phyloP scores from a whole-genome alignment of 1,139 yeast genomes.

The Chernovozyma sophiae-reginae region DNA sequence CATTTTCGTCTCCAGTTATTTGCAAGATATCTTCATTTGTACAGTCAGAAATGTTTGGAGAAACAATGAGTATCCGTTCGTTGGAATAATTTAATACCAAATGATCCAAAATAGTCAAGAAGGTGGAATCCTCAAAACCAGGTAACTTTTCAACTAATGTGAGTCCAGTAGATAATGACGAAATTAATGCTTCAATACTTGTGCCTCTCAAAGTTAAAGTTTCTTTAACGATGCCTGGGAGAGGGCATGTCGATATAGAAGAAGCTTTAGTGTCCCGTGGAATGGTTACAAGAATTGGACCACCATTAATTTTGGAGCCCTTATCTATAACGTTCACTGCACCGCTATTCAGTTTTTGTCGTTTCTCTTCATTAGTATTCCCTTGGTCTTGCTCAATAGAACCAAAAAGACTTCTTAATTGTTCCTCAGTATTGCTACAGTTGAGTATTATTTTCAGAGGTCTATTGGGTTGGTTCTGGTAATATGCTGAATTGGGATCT shows the following conservation, averaged over 20 bases:
- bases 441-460: slow-evolving; percentile 11
- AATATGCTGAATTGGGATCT: slow-evolving; percentile 12
- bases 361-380: too few species aligned
- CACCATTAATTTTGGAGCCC: too few species aligned
- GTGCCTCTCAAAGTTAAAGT: background rate
- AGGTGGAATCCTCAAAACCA: slow-evolving; percentile 8
- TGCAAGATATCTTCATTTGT: background rate
- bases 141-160: slow-evolving; percentile 10
- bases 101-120: slow-evolving; percentile 11
- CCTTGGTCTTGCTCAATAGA: background rate
- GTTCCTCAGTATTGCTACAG: background rate
- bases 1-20: background rate
- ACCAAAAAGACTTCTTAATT: background rate
- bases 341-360: background rate
- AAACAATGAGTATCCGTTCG: slow-evolving; percentile 32
- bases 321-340: background rate
- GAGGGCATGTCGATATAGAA: background rate
- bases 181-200: background rate
- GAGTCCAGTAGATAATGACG: slow-evolving; percentile 6
- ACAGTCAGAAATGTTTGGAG: slow-evolving; percentile 11
- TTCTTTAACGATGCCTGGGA: background rate
- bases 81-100: slow-evolving; percentile 20
- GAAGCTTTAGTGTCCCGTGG: background rate
- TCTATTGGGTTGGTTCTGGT: slow-evolving; percentile 8
- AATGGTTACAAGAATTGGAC: background rate